phyloP scores from a whole-genome alignment of 2,329 filamentous ascomycete genomes.

The Penicillium decumbens region DNA sequence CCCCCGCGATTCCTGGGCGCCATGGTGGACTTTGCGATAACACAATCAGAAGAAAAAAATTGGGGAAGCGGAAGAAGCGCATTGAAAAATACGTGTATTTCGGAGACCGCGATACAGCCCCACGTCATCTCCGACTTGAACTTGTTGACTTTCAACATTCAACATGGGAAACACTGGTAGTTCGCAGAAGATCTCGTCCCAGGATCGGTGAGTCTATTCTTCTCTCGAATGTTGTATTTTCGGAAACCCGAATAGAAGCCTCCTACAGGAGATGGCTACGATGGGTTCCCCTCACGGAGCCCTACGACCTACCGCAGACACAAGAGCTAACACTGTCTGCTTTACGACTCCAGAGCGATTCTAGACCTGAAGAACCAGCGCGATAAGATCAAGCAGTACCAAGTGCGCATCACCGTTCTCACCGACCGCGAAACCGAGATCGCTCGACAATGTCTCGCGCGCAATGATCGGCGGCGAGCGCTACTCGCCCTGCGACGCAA shows the following conservation, averaged over 20 bases:
- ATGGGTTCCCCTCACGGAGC: constrained; percentile 16
- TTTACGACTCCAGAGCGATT: constrained; percentile 65
- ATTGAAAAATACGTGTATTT: constrained; percentile 16
- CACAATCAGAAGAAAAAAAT: constrained; percentile 15
- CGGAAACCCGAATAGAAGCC: not conserved
- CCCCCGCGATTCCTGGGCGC: constrained; percentile 38
- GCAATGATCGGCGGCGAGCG: constrained; percentile 74
- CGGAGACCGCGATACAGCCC: constrained; percentile 9
- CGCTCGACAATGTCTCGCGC: constrained; percentile 73
- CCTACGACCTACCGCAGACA: not conserved
- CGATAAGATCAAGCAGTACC: constrained; percentile 95
- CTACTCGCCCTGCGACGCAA: constrained; percentile 86
- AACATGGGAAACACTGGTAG: constrained; percentile 62
- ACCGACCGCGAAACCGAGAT: constrained; percentile 84
- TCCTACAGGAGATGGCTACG: not conserved
- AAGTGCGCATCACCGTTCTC: constrained; percentile 79
- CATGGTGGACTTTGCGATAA: constrained; percentile 30
- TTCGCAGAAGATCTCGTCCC: constrained; percentile 64
- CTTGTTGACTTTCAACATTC: constrained; percentile 25
- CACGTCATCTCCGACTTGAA: constrained; percentile 15
- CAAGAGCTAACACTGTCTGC: constrained; percentile 3
- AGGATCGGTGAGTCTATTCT: constrained; percentile 68
- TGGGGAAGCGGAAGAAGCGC: constrained; percentile 15
- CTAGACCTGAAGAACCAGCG: constrained; percentile 96
- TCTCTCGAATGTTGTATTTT: not conserved